A percentile compares a stretch with the other conserved stretches of the same genome.
Evolutionary conservation across 2,329 filamentous ascomycete genomes (phyloP).

Genomic region (Claviceps sp.): DNA sequence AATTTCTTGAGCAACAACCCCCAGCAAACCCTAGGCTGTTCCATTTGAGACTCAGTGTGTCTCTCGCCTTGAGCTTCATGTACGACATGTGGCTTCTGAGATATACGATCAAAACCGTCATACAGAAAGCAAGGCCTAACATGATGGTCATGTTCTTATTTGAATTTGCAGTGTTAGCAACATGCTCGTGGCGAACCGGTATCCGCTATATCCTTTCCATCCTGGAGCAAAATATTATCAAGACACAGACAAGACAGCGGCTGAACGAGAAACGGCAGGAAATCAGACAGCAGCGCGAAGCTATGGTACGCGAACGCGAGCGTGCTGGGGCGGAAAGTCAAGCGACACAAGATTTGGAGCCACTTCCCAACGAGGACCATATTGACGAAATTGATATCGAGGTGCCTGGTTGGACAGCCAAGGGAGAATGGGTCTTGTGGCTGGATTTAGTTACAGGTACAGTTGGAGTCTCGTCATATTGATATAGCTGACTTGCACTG

Average conservation of each 20-base stretch:
- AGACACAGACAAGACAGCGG: conserved; percentile 57
- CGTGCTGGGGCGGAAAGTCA: conserved; percentile 38
- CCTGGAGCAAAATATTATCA: conserved; percentile 61
- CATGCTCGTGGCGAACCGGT: conserved; percentile 67
- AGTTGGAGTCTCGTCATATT: conserved; percentile 13
- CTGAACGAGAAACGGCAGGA: conserved; percentile 56
- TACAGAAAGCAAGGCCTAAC: conserved; percentile 77
- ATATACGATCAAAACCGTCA: conserved; percentile 71
- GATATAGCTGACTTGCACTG: background rate
- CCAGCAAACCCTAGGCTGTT: conserved; percentile 80
- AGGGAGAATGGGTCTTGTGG: conserved; percentile 83
- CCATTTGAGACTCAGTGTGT: conserved; percentile 68
- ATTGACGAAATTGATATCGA: conserved; percentile 91
- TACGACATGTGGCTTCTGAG: conserved; percentile 72
- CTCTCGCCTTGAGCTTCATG: conserved; percentile 61
- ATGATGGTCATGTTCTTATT: conserved; percentile 99
- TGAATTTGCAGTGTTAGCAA: conserved; percentile 79
- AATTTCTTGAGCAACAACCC: conserved; percentile 89
- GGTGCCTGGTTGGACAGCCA: conserved; percentile 90
- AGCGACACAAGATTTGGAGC: conserved; percentile 39
- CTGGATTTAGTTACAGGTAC: conserved; percentile 71
- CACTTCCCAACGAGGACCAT: conserved; percentile 54
- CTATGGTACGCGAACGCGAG: conserved; percentile 36
- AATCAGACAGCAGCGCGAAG: conserved; percentile 44
- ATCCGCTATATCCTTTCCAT: conserved; percentile 68